Percentiles rank a stretch among this genome's conserved stretches.
phyloP scores from a whole-genome alignment of 2,329 filamentous ascomycete genomes.

The Fusarium circinatum region DNA sequence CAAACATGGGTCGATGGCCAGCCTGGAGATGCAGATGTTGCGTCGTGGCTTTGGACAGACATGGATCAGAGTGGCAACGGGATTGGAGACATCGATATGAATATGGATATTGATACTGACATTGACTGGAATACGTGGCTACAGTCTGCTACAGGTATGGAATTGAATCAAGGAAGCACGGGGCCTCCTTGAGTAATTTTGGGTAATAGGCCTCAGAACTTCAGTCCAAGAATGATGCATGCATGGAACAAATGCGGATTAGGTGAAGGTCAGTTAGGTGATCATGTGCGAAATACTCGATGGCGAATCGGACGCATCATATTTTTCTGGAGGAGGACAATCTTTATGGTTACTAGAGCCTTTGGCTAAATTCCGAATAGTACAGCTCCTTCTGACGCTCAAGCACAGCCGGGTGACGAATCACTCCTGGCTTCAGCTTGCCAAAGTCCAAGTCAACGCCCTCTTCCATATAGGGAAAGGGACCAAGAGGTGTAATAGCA shows the following conservation, averaged over 20 bases:
- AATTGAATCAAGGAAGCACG: constrained; percentile 21
- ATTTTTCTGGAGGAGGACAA: not conserved
- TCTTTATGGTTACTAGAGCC: not conserved
- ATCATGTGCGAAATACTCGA: not conserved
- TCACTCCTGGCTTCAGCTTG: constrained; percentile 32
- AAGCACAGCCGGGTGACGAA: constrained; percentile 40
- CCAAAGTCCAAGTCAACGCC: constrained; percentile 33
- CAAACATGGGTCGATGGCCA: not conserved
- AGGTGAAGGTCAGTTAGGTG: too few species aligned
- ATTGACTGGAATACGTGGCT: constrained; percentile 53
- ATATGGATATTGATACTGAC: constrained; percentile 46
- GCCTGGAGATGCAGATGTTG: constrained; percentile 30
- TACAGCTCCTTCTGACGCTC: constrained; percentile 40
- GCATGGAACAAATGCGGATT: not conserved
- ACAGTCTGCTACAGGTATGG: constrained; percentile 46
- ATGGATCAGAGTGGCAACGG: constrained; percentile 45
- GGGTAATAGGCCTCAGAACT: not conserved
- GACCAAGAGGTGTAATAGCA: constrained; percentile 43
- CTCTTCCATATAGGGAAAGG: constrained; percentile 41
- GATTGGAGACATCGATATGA: constrained; percentile 40
- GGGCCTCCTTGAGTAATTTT: not conserved
- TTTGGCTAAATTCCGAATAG: not conserved
- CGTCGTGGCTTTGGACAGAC: constrained; percentile 50
- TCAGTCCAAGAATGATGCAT: not conserved
- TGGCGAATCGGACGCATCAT: rapidly evolving